phyloP scores from a whole-genome alignment of 306 rosid genomes.

The Fragaria iinumae region DNA sequence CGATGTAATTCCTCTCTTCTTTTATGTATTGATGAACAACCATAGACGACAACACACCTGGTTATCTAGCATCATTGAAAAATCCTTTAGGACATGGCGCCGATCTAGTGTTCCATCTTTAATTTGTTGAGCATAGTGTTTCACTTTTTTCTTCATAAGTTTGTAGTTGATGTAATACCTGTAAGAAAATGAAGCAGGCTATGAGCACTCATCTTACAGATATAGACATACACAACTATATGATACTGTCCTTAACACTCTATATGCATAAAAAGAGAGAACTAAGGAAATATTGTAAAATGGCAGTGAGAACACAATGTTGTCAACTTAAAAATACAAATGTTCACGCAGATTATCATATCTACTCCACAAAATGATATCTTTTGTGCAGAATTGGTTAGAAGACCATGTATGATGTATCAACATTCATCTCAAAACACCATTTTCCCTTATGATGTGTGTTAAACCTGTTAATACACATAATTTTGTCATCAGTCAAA shows the following conservation, averaged over 20 bases:
- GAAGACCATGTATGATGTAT: constrained; percentile 4
- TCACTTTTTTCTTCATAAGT: constrained; percentile 88
- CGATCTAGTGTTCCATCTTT: constrained; percentile 78
- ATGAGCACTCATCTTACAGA: constrained; percentile 19
- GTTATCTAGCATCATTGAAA: constrained; percentile 90
- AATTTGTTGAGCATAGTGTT: constrained; percentile 83
- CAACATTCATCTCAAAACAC: background rate
- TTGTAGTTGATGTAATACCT: constrained; percentile 96
- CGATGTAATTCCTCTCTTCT: constrained; percentile 8
- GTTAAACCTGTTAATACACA: background rate
- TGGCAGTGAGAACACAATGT: background rate
- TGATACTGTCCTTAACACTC: background rate
- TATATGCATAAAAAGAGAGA: background rate
- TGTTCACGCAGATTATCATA: no score
- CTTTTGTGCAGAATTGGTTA: background rate
- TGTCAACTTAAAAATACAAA: no score
- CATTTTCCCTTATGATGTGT: background rate
- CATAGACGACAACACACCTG: constrained; percentile 51
- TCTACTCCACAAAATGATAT: background rate
- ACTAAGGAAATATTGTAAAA: background rate
- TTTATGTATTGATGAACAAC: background rate
- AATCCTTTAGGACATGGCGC: constrained; percentile 87
- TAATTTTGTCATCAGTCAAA: background rate
- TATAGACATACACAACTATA: background rate
- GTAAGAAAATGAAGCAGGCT: constrained; percentile 17